phyloP scores from a whole-genome alignment of 1,139 yeast species.

The Kurtzmaniella quercitrusa region DNA sequence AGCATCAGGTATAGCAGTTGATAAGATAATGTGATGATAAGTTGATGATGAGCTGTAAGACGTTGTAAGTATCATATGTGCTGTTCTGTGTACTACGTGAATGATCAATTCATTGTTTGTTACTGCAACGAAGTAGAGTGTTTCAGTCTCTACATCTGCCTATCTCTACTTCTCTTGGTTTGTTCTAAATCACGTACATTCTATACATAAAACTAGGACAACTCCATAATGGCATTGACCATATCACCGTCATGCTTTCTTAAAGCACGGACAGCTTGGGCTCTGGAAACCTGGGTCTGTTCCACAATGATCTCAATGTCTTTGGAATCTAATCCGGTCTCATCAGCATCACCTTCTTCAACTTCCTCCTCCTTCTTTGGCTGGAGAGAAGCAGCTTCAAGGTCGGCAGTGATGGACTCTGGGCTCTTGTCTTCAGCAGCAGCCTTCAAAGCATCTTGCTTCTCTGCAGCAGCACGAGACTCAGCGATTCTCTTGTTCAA shows the following conservation, averaged over 20 bases:
- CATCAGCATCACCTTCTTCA: conserved; percentile 70
- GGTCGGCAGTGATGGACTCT: conserved; percentile 85
- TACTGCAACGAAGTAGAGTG: no score
- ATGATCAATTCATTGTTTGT: no score
- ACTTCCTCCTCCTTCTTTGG: conserved; percentile 47
- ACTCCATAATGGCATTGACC: conserved; percentile 93
- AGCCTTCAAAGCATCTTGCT: conserved; percentile 64
- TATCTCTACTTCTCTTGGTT: no score
- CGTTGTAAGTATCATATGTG: no score
- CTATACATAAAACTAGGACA: conserved; percentile 39
- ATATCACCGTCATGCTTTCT: conserved; percentile 88
- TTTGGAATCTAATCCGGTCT: conserved; percentile 71
- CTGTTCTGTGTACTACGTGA: no score
- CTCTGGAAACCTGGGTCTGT: conserved; percentile 86
- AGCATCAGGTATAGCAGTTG: no score
- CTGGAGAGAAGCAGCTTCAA: conserved; percentile 70
- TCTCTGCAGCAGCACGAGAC: conserved; percentile 44
- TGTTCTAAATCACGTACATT: no score
- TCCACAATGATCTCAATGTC: conserved; percentile 82
- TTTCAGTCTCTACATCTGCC: no score
- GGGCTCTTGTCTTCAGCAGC: conserved; percentile 58
- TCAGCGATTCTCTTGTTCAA: conserved; percentile 74
- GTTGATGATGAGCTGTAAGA: no score
- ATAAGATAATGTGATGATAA: no score
- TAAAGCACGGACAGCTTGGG: conserved; percentile 88